Base-by-base conservation (phyloP, 106 monocot genomes). In the Dendrobium catenatum region DNA sequence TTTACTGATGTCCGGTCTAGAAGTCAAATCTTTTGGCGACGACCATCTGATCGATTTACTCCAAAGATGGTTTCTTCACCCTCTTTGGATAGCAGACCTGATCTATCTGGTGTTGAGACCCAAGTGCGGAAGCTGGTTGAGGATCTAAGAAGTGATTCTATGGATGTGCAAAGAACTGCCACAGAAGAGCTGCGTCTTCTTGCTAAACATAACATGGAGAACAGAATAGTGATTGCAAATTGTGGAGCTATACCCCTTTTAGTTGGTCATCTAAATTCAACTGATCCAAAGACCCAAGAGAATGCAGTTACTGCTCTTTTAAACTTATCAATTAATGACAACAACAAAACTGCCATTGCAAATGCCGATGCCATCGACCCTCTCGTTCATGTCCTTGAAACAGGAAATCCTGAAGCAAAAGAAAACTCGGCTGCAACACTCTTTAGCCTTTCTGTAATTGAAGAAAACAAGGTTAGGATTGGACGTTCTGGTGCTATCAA, bases 351-450 rank as follows among this genome's bases (percentile, higher is more conserved):
- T 22, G 86, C 86, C 16, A 98, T 98, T 72, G 95, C 85, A 1
- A 93, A 87, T 86, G 98, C 95, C 8, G 94, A 87, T 68, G 89
- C 89, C 22, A 90, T 98, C 11, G 91, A 98, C 42, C 95, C 95
- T 72, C 89, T 98, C 44, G 95, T 95, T 68, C 84, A 93, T 79
- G 98, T 95, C 19, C 89, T 98, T 37, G 79, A 88, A 82, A 88
- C 88, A 46, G 98, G 98, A n/a, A 98, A 82, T 46, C 48, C 98
- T 73, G 95, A 95, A 79, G 94, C 98, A 17, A 95, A 85, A 80
- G 95, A 95, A 59, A 98, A 98, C 79, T 86, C 98, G 46, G 98
- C 98, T 78, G 95, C 98, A 44, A 95, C 98, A 27, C 72, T 98
- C 10, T 98, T 93, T 80, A 95, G 95, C 64, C 91, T 98, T 47